Percentiles rank a stretch among this genome's conserved stretches.
These are phyloP conservation scores for Penicillium oxalicum DNA, from an alignment of 2,329 filamentous ascomycete species.

Conservation along the genomic window DNA sequence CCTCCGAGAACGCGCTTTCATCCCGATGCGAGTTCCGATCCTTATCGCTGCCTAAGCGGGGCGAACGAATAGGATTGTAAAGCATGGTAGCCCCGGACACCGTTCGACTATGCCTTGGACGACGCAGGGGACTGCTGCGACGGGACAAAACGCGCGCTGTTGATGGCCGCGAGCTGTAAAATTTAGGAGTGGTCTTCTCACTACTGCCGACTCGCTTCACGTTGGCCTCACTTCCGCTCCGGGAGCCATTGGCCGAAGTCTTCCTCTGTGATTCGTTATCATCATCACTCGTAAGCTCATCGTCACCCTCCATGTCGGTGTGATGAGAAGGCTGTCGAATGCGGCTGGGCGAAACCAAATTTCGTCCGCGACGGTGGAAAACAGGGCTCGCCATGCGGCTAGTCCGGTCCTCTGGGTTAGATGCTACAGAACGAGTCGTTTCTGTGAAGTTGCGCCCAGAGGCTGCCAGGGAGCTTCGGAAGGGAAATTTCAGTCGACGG, in stretches of 20 bases:
- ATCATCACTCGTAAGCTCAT: slow-evolving; percentile 79
- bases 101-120: slow-evolving; percentile 60
- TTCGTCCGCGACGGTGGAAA: slow-evolving; percentile 32
- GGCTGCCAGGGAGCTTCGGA: slow-evolving; percentile 28
- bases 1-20: slow-evolving; percentile 28
- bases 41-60: slow-evolving; percentile 33
- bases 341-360: slow-evolving; percentile 25
- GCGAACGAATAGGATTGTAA: slow-evolving; percentile 60
- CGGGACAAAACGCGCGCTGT: slow-evolving; percentile 39
- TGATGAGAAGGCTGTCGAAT: slow-evolving; percentile 49
- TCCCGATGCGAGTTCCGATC: slow-evolving; percentile 18
- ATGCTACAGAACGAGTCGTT: slow-evolving; percentile 49
- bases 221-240: slow-evolving; percentile 9
- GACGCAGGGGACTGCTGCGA: slow-evolving; percentile 31
- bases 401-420: slow-evolving; percentile 50
- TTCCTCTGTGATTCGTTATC: slow-evolving; percentile 50
- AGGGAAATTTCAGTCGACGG: slow-evolving; percentile 46
- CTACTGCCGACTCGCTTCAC: slow-evolving; percentile 11
- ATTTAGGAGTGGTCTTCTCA: slow-evolving; percentile 28
- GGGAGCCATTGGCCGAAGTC: slow-evolving; percentile 16
- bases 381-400: slow-evolving; percentile 28
- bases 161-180: slow-evolving; percentile 36
- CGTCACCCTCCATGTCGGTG: slow-evolving; percentile 81
- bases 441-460: slow-evolving; percentile 45
- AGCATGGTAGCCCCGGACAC: slow-evolving; percentile 77